A percentile compares a stretch with the other conserved stretches of the same genome.
Evolutionary conservation across 2,329 filamentous ascomycete genomes (phyloP).

Genomic region (Huntiella bhutanensis): DNA sequence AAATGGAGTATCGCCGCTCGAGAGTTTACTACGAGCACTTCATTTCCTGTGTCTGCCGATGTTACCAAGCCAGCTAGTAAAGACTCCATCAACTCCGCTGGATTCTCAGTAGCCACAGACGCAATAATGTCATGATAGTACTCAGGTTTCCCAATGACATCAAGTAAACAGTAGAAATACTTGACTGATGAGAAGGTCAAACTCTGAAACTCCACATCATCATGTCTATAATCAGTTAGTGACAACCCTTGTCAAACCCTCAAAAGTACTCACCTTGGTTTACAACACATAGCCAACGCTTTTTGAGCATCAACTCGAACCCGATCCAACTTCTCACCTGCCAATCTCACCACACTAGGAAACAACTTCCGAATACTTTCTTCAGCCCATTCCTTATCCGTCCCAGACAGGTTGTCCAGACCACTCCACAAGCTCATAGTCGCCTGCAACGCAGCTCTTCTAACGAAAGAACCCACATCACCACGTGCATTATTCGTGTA

Average conservation of each 20-base stretch:
- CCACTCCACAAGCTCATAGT: slow-evolving; percentile 42
- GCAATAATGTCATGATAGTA: slow-evolving; percentile 22
- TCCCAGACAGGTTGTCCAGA: slow-evolving; percentile 14
- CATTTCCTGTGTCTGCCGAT: slow-evolving; percentile 60
- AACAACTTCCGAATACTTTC: slow-evolving; percentile 24
- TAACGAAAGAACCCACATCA: slow-evolving; percentile 73
- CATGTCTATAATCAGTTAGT: too few species aligned
- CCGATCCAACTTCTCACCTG: slow-evolving; percentile 78
- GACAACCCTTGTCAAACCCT: too few species aligned
- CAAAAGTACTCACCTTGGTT: too few species aligned
- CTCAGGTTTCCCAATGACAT: slow-evolving; percentile 21
- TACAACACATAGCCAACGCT: slow-evolving; percentile 23
- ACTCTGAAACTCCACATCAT: slow-evolving; percentile 16
- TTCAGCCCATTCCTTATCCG: slow-evolving; percentile 15
- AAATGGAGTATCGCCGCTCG: slow-evolving; percentile 41
- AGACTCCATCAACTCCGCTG: slow-evolving; percentile 25
- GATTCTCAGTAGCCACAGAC: slow-evolving; percentile 18
- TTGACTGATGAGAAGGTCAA: slow-evolving; percentile 36
- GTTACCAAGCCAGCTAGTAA: slow-evolving; percentile 51
- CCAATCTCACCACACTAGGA: slow-evolving; percentile 42
- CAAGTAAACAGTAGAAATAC: slow-evolving; percentile 39
- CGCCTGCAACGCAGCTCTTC: slow-evolving; percentile 62
- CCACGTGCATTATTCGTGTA: slow-evolving; percentile 81
- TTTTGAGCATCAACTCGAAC: slow-evolving; percentile 51
- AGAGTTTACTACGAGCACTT: slow-evolving; percentile 52